Conservation (phyloP, 192 early-diverging fungal species). For the Rhizoclosmatium globosum region DNA sequence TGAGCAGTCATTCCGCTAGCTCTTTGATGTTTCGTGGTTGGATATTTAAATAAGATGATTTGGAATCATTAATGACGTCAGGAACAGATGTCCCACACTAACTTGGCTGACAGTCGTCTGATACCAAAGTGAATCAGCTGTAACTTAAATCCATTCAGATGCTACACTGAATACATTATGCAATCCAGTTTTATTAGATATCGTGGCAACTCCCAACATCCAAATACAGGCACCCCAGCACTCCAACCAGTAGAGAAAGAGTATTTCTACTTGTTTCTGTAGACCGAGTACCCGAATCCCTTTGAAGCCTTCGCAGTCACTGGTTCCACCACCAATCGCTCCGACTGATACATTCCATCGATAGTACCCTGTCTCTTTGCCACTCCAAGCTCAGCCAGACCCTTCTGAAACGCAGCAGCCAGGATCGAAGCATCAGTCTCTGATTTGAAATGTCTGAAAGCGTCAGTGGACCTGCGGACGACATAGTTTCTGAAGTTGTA, state of each 20-base stretch:
- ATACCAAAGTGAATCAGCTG: too few species aligned
- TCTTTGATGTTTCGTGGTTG: too few species aligned
- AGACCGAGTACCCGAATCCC: conserved; percentile 10
- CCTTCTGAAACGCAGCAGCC: conserved; percentile 62
- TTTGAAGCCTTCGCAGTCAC: conserved; percentile 3
- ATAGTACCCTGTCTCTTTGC: conserved; percentile 80
- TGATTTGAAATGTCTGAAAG: conserved; percentile 70
- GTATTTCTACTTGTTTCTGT: conserved; percentile 17
- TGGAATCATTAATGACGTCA: too few species aligned
- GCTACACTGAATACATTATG: too few species aligned
- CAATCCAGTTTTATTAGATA: too few species aligned
- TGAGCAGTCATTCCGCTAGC: too few species aligned
- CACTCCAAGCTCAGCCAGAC: conserved; percentile 72
- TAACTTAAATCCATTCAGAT: too few species aligned
- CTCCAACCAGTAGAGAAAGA: not conserved
- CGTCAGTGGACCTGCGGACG: conserved; percentile 79
- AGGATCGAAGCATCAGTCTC: conserved; percentile 67
- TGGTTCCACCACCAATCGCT: conserved; percentile 76
- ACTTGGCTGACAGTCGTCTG: too few species aligned
- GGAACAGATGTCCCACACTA: too few species aligned
- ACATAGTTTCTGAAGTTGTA: conserved; percentile 94
- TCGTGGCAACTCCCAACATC: too few species aligned
- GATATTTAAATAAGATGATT: too few species aligned
- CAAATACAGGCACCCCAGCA: too few species aligned
- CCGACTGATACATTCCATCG: conserved; percentile 75